Conservation (phyloP, 768 basidiomycete species). For the Lentinula boryana region DNA sequence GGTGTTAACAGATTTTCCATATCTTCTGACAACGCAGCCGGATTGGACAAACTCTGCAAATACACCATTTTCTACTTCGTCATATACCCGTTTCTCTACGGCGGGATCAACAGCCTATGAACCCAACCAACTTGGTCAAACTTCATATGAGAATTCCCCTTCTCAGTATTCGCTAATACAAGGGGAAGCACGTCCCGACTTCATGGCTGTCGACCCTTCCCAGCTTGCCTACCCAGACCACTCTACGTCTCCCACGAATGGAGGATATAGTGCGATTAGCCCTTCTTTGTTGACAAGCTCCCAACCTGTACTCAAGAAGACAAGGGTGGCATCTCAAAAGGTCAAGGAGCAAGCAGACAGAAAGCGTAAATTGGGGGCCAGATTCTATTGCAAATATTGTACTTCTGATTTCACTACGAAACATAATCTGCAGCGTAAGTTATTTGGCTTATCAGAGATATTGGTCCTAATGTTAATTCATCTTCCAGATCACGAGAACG, state of each 20-base stretch:
- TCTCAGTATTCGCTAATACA: background rate
- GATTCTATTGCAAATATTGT: background rate
- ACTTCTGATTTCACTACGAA: background rate
- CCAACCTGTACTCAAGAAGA: background rate
- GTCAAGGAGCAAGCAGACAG: background rate
- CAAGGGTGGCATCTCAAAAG: background rate
- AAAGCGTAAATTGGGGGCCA: background rate
- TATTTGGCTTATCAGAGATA: background rate
- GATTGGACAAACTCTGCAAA: background rate
- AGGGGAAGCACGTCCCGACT: background rate
- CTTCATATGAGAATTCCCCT: background rate
- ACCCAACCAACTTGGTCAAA: too few species aligned
- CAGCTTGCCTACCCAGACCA: background rate
- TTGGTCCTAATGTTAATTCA: background rate
- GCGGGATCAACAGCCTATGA: background rate
- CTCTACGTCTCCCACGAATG: background rate
- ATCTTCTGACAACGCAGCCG: background rate
- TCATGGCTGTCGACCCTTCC: background rate
- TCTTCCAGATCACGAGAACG: background rate
- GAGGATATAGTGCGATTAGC: background rate
- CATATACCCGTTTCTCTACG: background rate
- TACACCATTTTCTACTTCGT: background rate
- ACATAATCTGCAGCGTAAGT: background rate
- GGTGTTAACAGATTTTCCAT: background rate
- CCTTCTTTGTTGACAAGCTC: background rate